Evolutionary conservation across 2,329 filamentous ascomycete genomes (phyloP), one percentile per base, ranked within the genome.

Genomic region (Nigrospora sphaerica): DNA sequence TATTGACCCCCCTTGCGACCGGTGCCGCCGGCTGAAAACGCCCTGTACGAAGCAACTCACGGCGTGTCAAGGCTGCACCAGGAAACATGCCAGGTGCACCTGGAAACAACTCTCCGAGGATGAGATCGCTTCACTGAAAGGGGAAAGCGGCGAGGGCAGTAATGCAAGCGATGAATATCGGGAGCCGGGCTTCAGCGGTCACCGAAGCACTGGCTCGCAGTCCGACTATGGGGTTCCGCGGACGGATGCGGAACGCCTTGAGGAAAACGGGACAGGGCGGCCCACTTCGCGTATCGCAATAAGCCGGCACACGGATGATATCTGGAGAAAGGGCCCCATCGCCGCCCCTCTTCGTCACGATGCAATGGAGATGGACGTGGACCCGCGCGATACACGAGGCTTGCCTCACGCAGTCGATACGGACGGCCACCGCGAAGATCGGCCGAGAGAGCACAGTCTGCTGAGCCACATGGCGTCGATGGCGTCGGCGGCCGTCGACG

Each of bases 81-180:
- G 88, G 62, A 95, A 95, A 62, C 89, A 95, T 61, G 88, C 88
- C 17, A 91, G 90, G 57, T 95, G 89, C 62, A 83, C 82, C 13
- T 95, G 89, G 89, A 86, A 83, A 54, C 81, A 86, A 39, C 80
- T 93, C n/a, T 82, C 80, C 14, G 81, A 88, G 32, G 83, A 85
- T 3, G 90, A 95, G 49, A 58, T 70, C 28, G 57, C 58, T 3
- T 58, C 61, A 53, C 54, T 68, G 4, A 66, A 62, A 45, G 57
- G 58, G 34, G 64, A 66, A 46, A 46, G 48, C 3, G 48, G 54
- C 18, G 58, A 60, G 2, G 55, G 51, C 14, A 59, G 58, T 6
- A 62, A 64, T 14, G 56, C 57, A 3, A 60, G 56, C 31, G 56
- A 61, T 3, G 60, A 65, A 35, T 31, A 46, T 10, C 57, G 56